Base-by-base conservation (phyloP, 129 eudicot species). In the Glebionis coronaria region DNA sequence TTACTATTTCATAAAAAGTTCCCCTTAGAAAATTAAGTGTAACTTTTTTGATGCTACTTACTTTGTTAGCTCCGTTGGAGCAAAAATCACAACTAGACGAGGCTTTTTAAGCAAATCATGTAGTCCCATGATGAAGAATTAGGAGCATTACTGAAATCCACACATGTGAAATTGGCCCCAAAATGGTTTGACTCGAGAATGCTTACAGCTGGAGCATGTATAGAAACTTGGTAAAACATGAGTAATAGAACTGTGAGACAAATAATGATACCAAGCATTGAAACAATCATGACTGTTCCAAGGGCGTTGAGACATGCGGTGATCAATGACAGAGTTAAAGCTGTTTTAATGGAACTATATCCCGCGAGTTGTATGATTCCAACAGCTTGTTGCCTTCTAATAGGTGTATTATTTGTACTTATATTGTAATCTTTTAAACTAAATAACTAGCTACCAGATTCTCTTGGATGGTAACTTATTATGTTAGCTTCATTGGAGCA, bases 301-400 rank as follows among this genome's bases (percentile, higher is more conserved):
- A n/a, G n/a, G n/a, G n/a, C n/a, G n/a, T n/a, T n/a, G n/a, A n/a
- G n/a, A n/a, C n/a, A n/a, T n/a, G n/a, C n/a, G n/a, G n/a, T n/a
- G n/a, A 60, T 55, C n/a, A 86, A 76, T 23, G 93, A 86, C 8
- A 86, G 83, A 1, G 88, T 82, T 40, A 86, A 57, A 5, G 88
- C 88, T 0, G 88, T 82, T 68, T 61, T 49, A n/a, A 82, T 86
- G 10, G 88, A 86, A 49, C 88, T 86, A 44, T 73, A 82, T n/a
- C n/a, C n/a, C n/a, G n/a, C n/a, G n/a, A n/a, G n/a, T n/a, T n/a
- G n/a, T n/a, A n/a, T n/a, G n/a, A n/a, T n/a, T 44, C 88, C 92
- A 0, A 85, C 92, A 8, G 79, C 66, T 63, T 85, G 91, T 8
- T n/a, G n/a, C n/a, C n/a, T n/a, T n/a, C n/a, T n/a, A n/a, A 85